These are phyloP conservation scores for Anthoceros angustus DNA, from an alignment of 225 moss, liverwort and hornwort species.

Conservation along the genomic window DNA sequence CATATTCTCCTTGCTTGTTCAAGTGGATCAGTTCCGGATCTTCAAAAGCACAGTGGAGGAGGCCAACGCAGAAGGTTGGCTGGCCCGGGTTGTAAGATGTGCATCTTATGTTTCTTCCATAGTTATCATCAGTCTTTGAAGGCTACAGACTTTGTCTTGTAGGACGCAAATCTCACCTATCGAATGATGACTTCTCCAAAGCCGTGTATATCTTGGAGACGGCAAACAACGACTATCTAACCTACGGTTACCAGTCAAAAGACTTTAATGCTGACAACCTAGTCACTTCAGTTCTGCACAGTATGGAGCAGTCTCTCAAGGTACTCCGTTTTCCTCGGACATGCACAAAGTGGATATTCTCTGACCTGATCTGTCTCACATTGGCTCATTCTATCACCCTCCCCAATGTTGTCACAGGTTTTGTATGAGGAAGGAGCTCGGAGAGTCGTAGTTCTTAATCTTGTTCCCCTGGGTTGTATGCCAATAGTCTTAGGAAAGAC, in stretches of 20 bases:
- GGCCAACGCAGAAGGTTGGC: not conserved
- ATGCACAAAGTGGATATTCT: not conserved
- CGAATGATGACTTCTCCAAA: not conserved
- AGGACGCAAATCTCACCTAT: too few species aligned
- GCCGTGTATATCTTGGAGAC: not conserved
- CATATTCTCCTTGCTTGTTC: not conserved
- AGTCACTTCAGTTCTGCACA: not conserved
- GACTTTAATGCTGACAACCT: not conserved
- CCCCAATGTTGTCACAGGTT: not conserved
- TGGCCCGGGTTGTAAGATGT: too few species aligned
- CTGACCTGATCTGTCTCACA: too few species aligned
- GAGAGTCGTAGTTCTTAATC: not conserved
- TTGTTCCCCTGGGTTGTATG: not conserved
- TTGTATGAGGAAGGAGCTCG: not conserved
- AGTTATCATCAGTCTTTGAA: too few species aligned
- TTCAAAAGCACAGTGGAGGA: not conserved
- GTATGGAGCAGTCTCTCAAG: not conserved
- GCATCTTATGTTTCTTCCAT: too few species aligned
- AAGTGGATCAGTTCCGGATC: not conserved
- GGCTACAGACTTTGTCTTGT: too few species aligned
- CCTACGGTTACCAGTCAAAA: not conserved
- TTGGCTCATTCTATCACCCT: too few species aligned
- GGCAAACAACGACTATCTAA: not conserved
- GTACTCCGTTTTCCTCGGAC: not conserved
- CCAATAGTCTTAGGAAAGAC: not conserved